phyloP scores from a whole-genome alignment of 305 asterid genomes.

The Rubia tinctorum region DNA sequence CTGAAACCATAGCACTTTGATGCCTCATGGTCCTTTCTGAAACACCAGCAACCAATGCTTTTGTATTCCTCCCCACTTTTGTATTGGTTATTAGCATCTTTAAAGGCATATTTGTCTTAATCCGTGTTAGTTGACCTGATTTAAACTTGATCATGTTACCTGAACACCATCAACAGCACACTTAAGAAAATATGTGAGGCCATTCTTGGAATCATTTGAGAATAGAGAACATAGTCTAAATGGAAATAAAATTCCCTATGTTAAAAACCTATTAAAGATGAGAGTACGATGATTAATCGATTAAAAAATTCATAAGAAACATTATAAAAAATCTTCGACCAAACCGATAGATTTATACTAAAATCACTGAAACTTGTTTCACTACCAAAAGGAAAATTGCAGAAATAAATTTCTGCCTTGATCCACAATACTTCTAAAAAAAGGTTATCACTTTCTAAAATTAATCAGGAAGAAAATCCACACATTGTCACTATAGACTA shows the following conservation, averaged over 20 bases:
- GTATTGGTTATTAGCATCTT: conserved; percentile 97
- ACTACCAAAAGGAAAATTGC: background rate
- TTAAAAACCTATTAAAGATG: background rate
- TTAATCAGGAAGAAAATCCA: background rate
- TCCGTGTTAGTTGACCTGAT: conserved; percentile 74
- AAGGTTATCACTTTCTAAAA: background rate
- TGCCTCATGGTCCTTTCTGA: conserved; percentile 75
- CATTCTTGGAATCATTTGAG: background rate
- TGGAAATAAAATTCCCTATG: background rate
- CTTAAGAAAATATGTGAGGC: conserved; percentile 12
- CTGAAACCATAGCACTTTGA: conserved; percentile 73
- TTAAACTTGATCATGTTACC: conserved; percentile 91
- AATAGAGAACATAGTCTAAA: background rate
- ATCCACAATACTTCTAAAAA: background rate
- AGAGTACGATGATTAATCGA: background rate
- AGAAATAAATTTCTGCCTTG: background rate
- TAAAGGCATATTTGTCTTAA: conserved; percentile 85
- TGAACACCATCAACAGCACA: conserved; percentile 28
- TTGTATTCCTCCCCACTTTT: conserved; percentile 89
- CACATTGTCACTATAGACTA: background rate
- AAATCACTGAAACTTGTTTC: too few species aligned
- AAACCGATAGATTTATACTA: background rate
- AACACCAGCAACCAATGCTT: conserved; percentile 76
- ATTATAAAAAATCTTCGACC: too few species aligned
- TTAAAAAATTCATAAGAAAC: background rate